These are phyloP conservation scores for Penicillium sp. DNA, from an alignment of 2,329 filamentous ascomycete genomes.

Conservation along the genomic window DNA sequence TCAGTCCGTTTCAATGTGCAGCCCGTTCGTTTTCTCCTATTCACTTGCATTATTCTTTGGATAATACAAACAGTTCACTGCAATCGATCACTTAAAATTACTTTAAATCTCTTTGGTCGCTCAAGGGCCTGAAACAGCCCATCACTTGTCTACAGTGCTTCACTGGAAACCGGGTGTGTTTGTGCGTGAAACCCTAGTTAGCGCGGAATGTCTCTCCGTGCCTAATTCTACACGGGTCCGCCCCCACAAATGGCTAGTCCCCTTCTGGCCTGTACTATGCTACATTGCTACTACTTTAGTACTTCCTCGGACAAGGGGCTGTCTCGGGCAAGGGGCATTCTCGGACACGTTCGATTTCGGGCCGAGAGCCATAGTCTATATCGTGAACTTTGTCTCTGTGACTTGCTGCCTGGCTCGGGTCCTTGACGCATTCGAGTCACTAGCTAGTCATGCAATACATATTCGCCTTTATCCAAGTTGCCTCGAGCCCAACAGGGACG, in stretches of 20 bases:
- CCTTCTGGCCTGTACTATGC: neutral
- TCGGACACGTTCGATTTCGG: conserved; percentile 5
- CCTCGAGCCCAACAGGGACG: neutral
- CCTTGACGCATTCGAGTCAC: neutral
- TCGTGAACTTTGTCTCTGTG: neutral
- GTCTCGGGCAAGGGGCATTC: neutral
- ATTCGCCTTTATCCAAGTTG: neutral
- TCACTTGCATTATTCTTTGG: neutral
- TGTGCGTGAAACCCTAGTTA: neutral
- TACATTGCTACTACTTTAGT: too few species aligned
- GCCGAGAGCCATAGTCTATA: neutral
- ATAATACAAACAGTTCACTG: neutral
- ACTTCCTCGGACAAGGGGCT: neutral
- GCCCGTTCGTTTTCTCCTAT: too few species aligned
- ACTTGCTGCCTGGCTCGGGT: neutral
- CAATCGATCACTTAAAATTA: too few species aligned
- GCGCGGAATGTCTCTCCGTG: conserved; percentile 23
- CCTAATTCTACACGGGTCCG: conserved; percentile 21
- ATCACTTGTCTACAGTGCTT: neutral
- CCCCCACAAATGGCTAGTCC: conserved; percentile 22
- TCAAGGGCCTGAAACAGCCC: neutral
- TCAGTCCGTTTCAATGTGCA: neutral
- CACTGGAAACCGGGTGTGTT: neutral
- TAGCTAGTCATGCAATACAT: neutral
- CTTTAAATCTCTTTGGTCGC: too few species aligned